phyloP scores from a whole-genome alignment of 352 stramenopile species.

The Pilasporangium apinafurcum region DNA sequence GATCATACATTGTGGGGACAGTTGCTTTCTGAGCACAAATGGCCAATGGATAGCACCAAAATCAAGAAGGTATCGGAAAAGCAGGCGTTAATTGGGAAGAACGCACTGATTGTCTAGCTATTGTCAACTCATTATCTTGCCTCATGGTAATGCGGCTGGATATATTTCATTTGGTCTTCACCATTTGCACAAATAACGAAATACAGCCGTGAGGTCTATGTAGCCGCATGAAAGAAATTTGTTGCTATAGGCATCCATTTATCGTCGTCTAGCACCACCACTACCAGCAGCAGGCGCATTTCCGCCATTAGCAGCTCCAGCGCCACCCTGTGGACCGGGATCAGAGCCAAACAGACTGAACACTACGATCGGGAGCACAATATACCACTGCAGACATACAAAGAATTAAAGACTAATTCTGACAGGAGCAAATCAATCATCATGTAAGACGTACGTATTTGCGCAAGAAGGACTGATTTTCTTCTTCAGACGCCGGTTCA shows the following conservation, averaged over 20 bases:
- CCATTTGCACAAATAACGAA: no score
- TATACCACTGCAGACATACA: constrained; percentile 60
- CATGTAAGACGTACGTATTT: constrained; percentile 64
- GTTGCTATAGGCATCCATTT: no score
- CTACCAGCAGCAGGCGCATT: constrained; percentile 8
- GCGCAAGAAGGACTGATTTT: constrained; percentile 75
- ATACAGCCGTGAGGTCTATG: no score
- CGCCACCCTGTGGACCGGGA: constrained; percentile 19
- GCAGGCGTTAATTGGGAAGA: no score
- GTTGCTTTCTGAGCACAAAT: constrained; percentile 50
- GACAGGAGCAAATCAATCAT: not conserved
- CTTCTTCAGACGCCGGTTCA: constrained; percentile 39
- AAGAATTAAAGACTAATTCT: constrained; percentile 2
- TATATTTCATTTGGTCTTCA: no score
- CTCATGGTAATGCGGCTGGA: no score
- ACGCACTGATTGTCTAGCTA: no score
- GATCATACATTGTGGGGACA: constrained; percentile 68
- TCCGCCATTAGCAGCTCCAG: constrained; percentile 24
- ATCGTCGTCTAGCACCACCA: constrained; percentile 28
- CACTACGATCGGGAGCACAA: constrained; percentile 73
- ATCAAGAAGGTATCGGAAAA: not conserved
- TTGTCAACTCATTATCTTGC: no score
- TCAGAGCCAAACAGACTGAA: constrained; percentile 68
- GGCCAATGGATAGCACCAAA: constrained; percentile 36
- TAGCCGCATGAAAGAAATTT: no score